These are phyloP conservation scores for Zasmidium angulare DNA, from an alignment of 2,329 filamentous ascomycete genomes.

Conservation along the genomic window DNA sequence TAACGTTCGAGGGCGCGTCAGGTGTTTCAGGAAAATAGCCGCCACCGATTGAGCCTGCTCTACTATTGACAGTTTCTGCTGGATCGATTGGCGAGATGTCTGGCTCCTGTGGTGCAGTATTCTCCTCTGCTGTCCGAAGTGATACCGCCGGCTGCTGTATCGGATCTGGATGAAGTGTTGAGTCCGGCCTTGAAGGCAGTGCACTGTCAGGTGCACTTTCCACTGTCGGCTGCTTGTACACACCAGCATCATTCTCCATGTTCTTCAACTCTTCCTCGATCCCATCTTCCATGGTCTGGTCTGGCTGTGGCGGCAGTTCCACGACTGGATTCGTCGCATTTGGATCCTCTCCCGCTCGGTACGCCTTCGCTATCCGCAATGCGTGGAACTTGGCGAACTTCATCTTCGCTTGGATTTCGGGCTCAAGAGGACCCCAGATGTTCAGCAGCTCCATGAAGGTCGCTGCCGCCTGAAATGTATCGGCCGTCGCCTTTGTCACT, in stretches of 20 bases:
- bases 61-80: slow-evolving; percentile 28
- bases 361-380: slow-evolving; percentile 81
- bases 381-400: slow-evolving; percentile 98
- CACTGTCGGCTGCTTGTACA: slow-evolving; percentile 52
- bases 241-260: slow-evolving; percentile 26
- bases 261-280: slow-evolving; percentile 30
- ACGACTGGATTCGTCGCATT: slow-evolving; percentile 84
- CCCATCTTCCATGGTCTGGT: slow-evolving; percentile 21
- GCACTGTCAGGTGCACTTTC: slow-evolving; percentile 62
- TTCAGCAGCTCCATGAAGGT: slow-evolving; percentile 87
- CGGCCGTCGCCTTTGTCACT: slow-evolving; percentile 73
- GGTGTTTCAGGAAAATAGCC: slow-evolving; percentile 60
- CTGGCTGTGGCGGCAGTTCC: slow-evolving; percentile 38
- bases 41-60: slow-evolving; percentile 53
- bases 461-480: slow-evolving; percentile 88
- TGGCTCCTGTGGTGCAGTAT: slow-evolving; percentile 16
- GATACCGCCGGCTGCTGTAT: slow-evolving; percentile 46
- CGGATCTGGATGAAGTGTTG: slow-evolving; percentile 23
- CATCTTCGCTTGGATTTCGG: slow-evolving; percentile 79
- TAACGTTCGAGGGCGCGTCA: slow-evolving; percentile 35
- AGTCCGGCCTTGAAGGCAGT: slow-evolving; percentile 40
- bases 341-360: slow-evolving; percentile 87
- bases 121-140: neutral
- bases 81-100: slow-evolving; percentile 57
- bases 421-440: slow-evolving; percentile 76